Base-by-base conservation (phyloP, 805 yeast species). In the Nakazawaea wyomingensis region DNA sequence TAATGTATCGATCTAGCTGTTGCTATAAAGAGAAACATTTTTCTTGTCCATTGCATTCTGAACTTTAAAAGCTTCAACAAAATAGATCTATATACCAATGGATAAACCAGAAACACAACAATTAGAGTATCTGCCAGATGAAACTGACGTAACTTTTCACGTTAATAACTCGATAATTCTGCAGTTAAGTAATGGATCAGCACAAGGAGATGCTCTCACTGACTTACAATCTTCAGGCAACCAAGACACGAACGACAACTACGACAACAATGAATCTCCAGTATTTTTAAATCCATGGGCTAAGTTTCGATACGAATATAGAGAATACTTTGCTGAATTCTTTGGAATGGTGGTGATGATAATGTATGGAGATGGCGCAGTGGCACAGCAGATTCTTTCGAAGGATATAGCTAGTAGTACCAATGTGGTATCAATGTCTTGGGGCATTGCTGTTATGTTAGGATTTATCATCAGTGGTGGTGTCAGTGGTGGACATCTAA, bases 401-500 rank as follows among this genome's bases (percentile, higher is more conserved):
- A 58, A 54, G 40, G 65, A 59, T 18, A 43, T 50, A 5, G 62
- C 62, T 30, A 78, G 78, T 50, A 62, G 62, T 39, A 68, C 64
- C 44, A 65, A 65, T 36, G 61, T 67, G 16, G 57, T 72, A 41
- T 69, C 71, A 3, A 51, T 74, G 31, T 64, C 70, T n/a, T 75
- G 80, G 80, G 81, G 76, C 35, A 60, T 72, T 29, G 80, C 76
- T 1, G 77, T 71, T 30, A 69, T 72, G 52, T 54, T 74, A 53
- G 81, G 80, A 38, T 72, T 71, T 51, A 61, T 65, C 41, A 61
- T 66, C 6, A 65, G 77, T 32, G 78, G 78, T 46, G 81, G 81
- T 50, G 62, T 74, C 41, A 73, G 79, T 30, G 80, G 79, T 53
- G 81, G 75, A n/a, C 81, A 75, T 55, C 54, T 75, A 46, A 75